These are phyloP conservation scores for Phytophthora meadii DNA, from an alignment of 352 stramenopile genomes.

Conservation along the genomic window DNA sequence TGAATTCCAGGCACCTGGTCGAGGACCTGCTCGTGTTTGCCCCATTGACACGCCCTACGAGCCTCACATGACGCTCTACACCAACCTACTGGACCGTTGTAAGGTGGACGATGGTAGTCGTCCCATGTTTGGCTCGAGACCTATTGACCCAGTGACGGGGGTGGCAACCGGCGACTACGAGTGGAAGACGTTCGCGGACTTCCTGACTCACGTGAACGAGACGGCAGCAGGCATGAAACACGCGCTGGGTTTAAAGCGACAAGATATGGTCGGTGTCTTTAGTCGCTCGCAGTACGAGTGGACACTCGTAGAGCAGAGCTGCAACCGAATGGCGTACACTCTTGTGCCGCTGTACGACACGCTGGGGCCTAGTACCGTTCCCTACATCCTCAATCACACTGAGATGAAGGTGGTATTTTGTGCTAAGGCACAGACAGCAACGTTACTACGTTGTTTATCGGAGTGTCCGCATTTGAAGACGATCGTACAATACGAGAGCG, in stretches of 20 bases:
- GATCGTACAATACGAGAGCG: constrained; percentile 53
- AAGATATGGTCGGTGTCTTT: constrained; percentile 63
- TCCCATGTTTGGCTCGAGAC: constrained; percentile 56
- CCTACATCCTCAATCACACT: constrained; percentile 71
- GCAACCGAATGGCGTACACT: constrained; percentile 70
- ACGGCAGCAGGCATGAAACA: constrained; percentile 45
- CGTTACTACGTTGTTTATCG: constrained; percentile 40
- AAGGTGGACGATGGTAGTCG: constrained; percentile 56
- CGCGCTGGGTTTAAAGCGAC: constrained; percentile 38
- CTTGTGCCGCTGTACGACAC: constrained; percentile 82
- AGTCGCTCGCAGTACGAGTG: constrained; percentile 69
- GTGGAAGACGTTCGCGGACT: constrained; percentile 64
- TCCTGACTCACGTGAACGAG: constrained; percentile 49
- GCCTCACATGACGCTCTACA: constrained; percentile 62
- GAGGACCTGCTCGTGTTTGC: constrained; percentile 31
- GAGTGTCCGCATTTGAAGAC: constrained; percentile 50
- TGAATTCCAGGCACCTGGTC: constrained; percentile 10
- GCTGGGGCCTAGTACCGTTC: constrained; percentile 56
- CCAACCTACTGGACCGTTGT: constrained; percentile 55
- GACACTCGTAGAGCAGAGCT: constrained; percentile 61
- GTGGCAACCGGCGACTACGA: constrained; percentile 45
- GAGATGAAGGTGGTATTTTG: constrained; percentile 68
- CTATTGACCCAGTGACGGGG: constrained; percentile 41
- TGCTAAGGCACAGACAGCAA: constrained; percentile 44
- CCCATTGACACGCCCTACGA: constrained; percentile 38